Base-by-base conservation (phyloP, 768 basidiomycete genomes). In the Boletellus sp. region DNA sequence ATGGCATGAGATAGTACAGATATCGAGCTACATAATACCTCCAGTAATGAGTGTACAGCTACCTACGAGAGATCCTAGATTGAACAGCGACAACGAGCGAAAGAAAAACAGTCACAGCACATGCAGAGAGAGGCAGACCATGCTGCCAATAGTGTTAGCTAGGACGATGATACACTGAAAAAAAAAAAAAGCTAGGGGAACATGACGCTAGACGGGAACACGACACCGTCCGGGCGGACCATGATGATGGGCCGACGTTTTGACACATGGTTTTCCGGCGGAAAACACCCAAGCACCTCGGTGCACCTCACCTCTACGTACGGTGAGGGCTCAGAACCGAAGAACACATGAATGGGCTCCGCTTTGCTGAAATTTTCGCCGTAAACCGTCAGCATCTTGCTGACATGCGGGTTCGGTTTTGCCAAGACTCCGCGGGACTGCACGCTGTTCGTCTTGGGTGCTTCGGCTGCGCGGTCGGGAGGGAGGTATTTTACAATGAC, bases 401-500 rank as follows among this genome's bases (percentile, higher is more conserved):
- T 78, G 32, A 83, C 77, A 58, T 87, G 85, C 23, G 87, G 85
- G 61, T 83, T 87, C 22, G 88, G 86, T 68, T 91, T 88, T 37
- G 85, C 74, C 51, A 90, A 69, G 48, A 84, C 78, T 31, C 79
- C 84, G 26, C 87, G 81, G 46, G 84, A 80, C 45, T 78, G 74
- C 35, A 79, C 68, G 64, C 84, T 83, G 59, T 82, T 83, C 33
- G 80, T 72, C 69, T 91, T 91, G 12, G 89, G 88, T 13, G 77
- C 84, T 67, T 92, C 90, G 6, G 87, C 79, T 33, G 90, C 90
- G 49, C 90, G 86, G 64, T 93, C 90, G 34, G 90, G 90, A 31
- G 90, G 90, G 38, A 93, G 84, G 71, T 91, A 93, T 74, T 93
- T 93, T 59, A 92, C 88, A 49, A 93, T 87, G 49, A 77, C 81